Base-by-base conservation (phyloP, 345 rosid species). In the Populus davidiana region DNA sequence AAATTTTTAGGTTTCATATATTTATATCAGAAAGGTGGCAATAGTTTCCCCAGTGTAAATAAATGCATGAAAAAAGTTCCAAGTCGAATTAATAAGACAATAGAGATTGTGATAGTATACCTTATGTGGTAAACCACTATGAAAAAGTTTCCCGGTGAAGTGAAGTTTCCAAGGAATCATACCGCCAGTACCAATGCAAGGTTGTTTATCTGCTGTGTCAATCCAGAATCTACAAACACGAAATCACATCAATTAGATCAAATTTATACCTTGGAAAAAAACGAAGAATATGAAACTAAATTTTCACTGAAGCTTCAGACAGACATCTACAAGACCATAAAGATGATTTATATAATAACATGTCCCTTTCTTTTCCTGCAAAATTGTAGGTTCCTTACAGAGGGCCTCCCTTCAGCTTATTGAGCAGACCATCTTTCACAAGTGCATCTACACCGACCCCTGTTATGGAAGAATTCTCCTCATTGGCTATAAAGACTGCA, bases 181-280 rank as follows among this genome's bases (percentile, higher is more conserved):
- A 79, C 99, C 99, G 54, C 99, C 99, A 13, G 98, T 94, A 84
- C 99, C 99, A 82, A 96, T 85, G 86, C 98, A 96, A 67, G 98
- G 99, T 81, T 96, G 99, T 80, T 96, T 96, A 85, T 96, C 98
- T 16, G 99, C 99, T 2, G 97, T 89, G 81, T 96, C 99, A 81
- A 94, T 94, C 99, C 99, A 96, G 86, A 49, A 96, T 73, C 99
- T 96, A 84, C 68, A 67, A 64, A 79, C 71, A 49, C 67, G 66
- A 31, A 75, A 80, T 12, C 72, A 65, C 38, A 79, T 47, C 47
- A 61, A 76, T 68, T 41, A 47, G 39, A 50, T 21, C 8, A 77
- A 69, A 73, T 71, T 33, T 17, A 18, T 13, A 70, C 77, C 68
- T 44, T 1, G 18, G 16, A 14, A 20, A 49, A 65, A 21, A 29